Conservation (phyloP, 2,329 filamentous ascomycete species). For the Aaosphaeria pasadenensis region DNA sequence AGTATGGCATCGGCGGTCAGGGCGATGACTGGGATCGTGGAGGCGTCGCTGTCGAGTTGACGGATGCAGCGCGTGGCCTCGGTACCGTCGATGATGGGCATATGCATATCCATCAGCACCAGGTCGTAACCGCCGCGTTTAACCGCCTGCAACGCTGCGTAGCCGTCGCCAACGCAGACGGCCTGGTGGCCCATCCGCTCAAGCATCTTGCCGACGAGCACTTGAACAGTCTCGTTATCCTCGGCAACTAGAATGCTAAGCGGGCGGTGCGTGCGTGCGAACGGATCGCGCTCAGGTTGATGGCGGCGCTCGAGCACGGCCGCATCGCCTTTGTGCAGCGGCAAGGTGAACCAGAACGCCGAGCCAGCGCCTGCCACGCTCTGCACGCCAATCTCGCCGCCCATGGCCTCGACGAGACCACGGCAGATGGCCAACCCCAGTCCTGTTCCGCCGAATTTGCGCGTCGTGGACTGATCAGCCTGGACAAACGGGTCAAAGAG, state of each 20-base stretch:
- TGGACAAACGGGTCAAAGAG: slow-evolving; percentile 16
- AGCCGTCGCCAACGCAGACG: not conserved
- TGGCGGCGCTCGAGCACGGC: not conserved
- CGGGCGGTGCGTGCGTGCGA: not conserved
- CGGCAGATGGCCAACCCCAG: slow-evolving; percentile 37
- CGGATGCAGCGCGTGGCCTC: slow-evolving; percentile 87
- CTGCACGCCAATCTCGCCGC: slow-evolving; percentile 29
- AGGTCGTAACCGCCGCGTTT: slow-evolving; percentile 47
- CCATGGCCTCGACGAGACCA: slow-evolving; percentile 32
- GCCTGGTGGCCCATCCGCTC: not conserved
- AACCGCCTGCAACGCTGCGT: not conserved
- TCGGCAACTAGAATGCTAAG: not conserved
- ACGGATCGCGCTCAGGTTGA: not conserved
- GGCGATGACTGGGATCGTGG: slow-evolving; percentile 75
- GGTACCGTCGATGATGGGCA: slow-evolving; percentile 88
- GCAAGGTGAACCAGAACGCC: not conserved
- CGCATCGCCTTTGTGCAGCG: not conserved
- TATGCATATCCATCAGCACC: slow-evolving; percentile 64
- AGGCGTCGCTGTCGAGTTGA: slow-evolving; percentile 59
- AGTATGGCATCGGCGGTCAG: slow-evolving; percentile 63
- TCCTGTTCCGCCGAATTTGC: slow-evolving; percentile 34
- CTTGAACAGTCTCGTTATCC: not conserved
- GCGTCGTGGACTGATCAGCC: slow-evolving; percentile 13
- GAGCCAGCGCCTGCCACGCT: not conserved
- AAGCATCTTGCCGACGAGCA: not conserved